A percentile compares a stretch with the other conserved stretches of the same genome.
These are phyloP conservation scores for Sanghuangporus sanghuang DNA, from an alignment of 1,284 basidiomycete genomes.

Conservation along the genomic window DNA sequence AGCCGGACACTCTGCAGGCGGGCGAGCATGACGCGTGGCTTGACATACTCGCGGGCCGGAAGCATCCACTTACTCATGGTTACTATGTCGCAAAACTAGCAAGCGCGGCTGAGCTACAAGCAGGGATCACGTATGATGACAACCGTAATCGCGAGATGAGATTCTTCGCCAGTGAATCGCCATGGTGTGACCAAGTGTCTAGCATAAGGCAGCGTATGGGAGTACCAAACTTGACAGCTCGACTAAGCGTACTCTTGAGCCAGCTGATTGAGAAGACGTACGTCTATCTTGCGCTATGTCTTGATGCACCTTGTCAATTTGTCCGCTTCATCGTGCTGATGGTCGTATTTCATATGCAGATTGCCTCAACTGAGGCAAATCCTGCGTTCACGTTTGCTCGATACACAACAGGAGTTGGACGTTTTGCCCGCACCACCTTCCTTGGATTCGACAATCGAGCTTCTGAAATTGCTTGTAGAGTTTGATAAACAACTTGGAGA, in stretches of 20 bases:
- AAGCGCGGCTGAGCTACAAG: constrained; percentile 28
- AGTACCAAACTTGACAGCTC: constrained; percentile 27
- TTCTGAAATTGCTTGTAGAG: neutral
- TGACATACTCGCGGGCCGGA: constrained; percentile 30
- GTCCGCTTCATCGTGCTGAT: neutral
- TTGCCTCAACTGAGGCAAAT: constrained; percentile 26
- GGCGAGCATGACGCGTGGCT: constrained; percentile 25
- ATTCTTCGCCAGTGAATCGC: constrained; percentile 30
- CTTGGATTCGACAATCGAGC: constrained; percentile 12
- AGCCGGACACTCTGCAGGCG: constrained; percentile 30
- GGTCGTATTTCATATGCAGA: constrained; percentile 17
- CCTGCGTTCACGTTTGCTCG: constrained; percentile 19
- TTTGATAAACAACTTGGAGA: neutral
- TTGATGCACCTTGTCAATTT: neutral
- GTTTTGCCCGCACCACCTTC: constrained; percentile 25
- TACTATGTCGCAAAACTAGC: constrained; percentile 35
- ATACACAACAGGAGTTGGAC: constrained; percentile 15
- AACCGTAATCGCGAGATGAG: constrained; percentile 26
- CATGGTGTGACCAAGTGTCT: neutral
- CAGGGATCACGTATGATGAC: constrained; percentile 22
- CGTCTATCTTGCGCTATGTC: neutral
- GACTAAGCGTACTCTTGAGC: constrained; percentile 30
- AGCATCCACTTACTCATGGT: constrained; percentile 26
- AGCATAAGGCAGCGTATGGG: constrained; percentile 28
- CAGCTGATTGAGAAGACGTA: constrained; percentile 31